These are phyloP conservation scores for Orbilia javanica DNA, from an alignment of 2,329 filamentous ascomycete species.

Conservation along the genomic window DNA sequence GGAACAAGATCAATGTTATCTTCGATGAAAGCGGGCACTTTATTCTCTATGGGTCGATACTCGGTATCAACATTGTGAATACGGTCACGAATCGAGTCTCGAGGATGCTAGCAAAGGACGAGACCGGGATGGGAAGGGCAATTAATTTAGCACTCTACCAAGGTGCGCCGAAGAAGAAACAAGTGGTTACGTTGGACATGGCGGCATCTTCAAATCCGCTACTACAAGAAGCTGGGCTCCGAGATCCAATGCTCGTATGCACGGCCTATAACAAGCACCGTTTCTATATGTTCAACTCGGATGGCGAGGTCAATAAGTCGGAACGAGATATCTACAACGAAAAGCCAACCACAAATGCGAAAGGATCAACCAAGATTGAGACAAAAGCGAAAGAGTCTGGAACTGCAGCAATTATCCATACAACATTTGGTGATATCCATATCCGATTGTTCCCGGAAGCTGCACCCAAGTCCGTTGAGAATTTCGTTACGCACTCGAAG, in stretches of 20 bases:
- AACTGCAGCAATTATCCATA: conserved; percentile 86
- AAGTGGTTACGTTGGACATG: conserved; percentile 94
- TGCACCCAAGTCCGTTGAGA: conserved; percentile 94
- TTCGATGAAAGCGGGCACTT: conserved; percentile 98
- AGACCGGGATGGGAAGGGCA: conserved; percentile 77
- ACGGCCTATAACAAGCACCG: conserved; percentile 89
- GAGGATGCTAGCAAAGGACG: conserved; percentile 89
- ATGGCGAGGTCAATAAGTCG: conserved; percentile 75
- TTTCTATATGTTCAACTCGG: conserved; percentile 89
- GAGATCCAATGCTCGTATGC: conserved; percentile 87
- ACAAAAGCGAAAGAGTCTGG: conserved; percentile 79
- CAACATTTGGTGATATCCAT: conserved; percentile 92
- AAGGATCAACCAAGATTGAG: conserved; percentile 64
- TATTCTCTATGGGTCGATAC: conserved; percentile 90
- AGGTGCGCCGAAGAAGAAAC: conserved; percentile 93
- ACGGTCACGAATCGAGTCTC: conserved; percentile 93
- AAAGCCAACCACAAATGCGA: conserved; percentile 75
- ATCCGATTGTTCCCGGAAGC: conserved; percentile 92
- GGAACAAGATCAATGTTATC: conserved; percentile 79
- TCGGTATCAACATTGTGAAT: conserved; percentile 95
- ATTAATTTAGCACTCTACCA: conserved; percentile 90
- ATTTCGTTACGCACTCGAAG: conserved; percentile 91
- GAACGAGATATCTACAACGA: conserved; percentile 95
- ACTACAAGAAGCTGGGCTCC: conserved; percentile 87
- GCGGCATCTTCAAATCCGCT: conserved; percentile 94